Evolutionary conservation across 495 filamentous ascomycete species (phyloP), one percentile per base, ranked within the genome.

Genomic region (Aspergillus campestris): DNA sequence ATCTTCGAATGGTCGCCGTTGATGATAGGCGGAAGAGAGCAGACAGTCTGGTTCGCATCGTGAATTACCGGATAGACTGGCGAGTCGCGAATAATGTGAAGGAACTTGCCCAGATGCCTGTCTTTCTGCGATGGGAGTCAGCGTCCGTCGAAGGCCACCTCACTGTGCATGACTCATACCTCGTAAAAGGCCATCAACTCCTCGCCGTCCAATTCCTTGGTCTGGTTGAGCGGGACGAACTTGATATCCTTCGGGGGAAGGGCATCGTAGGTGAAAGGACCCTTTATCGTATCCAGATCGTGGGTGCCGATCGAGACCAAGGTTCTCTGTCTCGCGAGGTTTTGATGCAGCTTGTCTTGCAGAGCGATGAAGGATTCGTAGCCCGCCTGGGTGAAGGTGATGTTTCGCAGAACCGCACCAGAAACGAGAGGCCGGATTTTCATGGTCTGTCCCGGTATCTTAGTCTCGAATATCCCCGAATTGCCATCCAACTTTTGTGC

Each of bases 301-400:
- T 99, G 92, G 4, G 92, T 97, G 50, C 92, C 92, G 61, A 99
- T 97, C 10, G 94, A 83, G 32, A 96, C 92, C 3, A 99, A 70
- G 5, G 92, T 94, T 48, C 92, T 76, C 64, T 95, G 85, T 42
- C 92, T 79, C 31, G 94, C 94, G 38, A 99, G 72, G 66, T 99
- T 99, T 61, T 89, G 84, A 65, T 99, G 92, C 11, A 99, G 81
- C 71, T 96, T 97, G 71, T 99, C 92, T 72, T 99, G 92, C 31
- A 99, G 76, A 32, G 81, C 77, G 61, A 99, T 99, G 87, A 99
- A 97, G 58, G 89, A 95, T 51, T 94, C 89, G 64, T 99, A 97
- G 38, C 82, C 76, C 46, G 79, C 87, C 65, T 89, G 74, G 42
- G 87, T 91, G 73, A 99, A 96, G 56, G 82, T 91, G 69, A 99